Percentiles rank a stretch among this genome's conserved stretches.
phyloP scores from a whole-genome alignment of 345 rosid genomes.

The Odontarrhena argentea region DNA sequence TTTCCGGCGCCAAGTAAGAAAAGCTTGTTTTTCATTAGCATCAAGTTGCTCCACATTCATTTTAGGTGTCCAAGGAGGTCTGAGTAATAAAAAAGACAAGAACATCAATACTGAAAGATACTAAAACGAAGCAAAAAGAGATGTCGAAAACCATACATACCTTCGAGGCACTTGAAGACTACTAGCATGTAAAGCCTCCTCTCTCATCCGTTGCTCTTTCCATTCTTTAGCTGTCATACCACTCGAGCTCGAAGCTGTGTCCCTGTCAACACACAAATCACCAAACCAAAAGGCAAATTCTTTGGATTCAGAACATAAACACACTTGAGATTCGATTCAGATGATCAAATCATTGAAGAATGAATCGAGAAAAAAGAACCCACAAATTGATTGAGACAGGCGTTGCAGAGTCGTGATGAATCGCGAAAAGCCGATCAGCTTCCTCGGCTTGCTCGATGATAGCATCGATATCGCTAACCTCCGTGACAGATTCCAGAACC shows the following conservation, averaged over 20 bases:
- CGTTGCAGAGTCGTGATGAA: conserved; percentile 46
- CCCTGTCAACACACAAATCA: conserved; percentile 47
- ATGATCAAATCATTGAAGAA: neutral
- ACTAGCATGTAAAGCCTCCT: conserved; percentile 66
- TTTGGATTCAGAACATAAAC: conserved; percentile 1
- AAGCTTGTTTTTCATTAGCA: conserved; percentile 63
- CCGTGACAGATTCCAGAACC: conserved; percentile 80
- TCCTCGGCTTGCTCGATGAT: conserved; percentile 77
- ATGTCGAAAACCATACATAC: conserved; percentile 24
- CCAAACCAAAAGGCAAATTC: neutral
- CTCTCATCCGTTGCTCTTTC: conserved; percentile 63
- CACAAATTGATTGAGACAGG: conserved; percentile 60
- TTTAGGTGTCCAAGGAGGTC: conserved; percentile 72
- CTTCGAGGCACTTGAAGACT: conserved; percentile 76
- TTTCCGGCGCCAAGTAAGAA: conserved; percentile 75
- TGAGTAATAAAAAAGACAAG: conserved; percentile 25
- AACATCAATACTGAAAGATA: conserved; percentile 1
- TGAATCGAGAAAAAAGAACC: conserved; percentile 27
- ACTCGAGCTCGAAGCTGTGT: conserved; percentile 53
- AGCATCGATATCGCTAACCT: conserved; percentile 79
- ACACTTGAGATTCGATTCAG: neutral
- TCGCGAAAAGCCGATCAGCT: conserved; percentile 52
- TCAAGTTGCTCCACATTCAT: conserved; percentile 77
- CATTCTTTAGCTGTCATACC: conserved; percentile 58
- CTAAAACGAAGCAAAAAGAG: neutral